Conservation (phyloP, 371 early-diverging fungal genomes). For the Rhizomucor pusillus region DNA sequence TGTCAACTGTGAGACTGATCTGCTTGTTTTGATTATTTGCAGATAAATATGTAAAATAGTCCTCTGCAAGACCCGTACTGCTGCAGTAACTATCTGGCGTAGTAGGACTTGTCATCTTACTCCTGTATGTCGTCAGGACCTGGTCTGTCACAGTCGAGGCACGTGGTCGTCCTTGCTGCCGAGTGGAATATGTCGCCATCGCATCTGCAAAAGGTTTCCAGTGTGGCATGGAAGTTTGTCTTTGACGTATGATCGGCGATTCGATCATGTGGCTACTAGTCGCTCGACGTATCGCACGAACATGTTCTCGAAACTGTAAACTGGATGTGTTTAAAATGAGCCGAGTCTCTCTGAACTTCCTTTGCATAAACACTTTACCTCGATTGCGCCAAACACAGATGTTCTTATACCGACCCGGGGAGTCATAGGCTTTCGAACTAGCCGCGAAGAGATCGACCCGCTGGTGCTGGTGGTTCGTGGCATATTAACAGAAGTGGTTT, state of each 20-base stretch:
- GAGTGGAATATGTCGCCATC: not conserved
- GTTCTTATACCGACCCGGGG: conserved; percentile 47
- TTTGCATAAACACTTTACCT: conserved; percentile 21
- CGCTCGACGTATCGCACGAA: conserved; percentile 27
- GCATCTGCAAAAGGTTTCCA: conserved; percentile 13
- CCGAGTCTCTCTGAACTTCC: not conserved
- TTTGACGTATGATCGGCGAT: conserved; percentile 5
- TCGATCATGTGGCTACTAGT: conserved; percentile 15
- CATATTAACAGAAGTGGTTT: conserved; percentile 8
- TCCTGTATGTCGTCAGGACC: conserved; percentile 7
- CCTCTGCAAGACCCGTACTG: conserved; percentile 26
- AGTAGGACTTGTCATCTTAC: conserved; percentile 1
- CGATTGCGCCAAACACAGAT: conserved; percentile 48
- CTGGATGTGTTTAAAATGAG: conserved; percentile 12
- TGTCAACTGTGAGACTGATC: not conserved
- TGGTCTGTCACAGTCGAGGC: conserved; percentile 32
- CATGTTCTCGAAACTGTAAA: conserved; percentile 37
- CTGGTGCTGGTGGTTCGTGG: conserved; percentile 30
- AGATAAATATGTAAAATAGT: conserved; percentile 42
- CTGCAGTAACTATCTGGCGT: conserved; percentile 22
- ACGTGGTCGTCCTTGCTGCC: conserved; percentile 21
- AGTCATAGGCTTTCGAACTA: conserved; percentile 33
- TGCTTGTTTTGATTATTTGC: conserved; percentile 17
- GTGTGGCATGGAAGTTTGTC: conserved; percentile 35
- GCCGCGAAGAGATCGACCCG: conserved; percentile 26